These are phyloP conservation scores for Aspergillus floridensis DNA, from an alignment of 2,329 filamentous ascomycete genomes.

Conservation along the genomic window DNA sequence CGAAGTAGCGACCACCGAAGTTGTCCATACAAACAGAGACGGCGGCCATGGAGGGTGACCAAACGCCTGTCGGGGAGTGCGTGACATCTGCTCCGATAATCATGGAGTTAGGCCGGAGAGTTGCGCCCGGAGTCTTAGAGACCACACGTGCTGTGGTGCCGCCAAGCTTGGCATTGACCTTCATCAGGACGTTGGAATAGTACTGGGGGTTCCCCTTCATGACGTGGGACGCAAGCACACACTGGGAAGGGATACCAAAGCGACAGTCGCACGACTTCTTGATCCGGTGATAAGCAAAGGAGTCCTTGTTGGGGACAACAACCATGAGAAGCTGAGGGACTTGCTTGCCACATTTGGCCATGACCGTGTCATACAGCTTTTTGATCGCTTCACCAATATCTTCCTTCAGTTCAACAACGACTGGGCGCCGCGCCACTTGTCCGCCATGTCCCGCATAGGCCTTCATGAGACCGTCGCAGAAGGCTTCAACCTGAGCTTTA, in stretches of 20 bases:
- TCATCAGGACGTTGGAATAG: conserved; percentile 91
- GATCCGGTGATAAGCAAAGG: conserved; percentile 73
- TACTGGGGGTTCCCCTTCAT: conserved; percentile 73
- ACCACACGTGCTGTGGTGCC: conserved; percentile 65
- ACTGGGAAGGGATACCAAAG: conserved; percentile 79
- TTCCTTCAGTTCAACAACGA: conserved; percentile 41
- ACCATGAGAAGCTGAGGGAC: conserved; percentile 75
- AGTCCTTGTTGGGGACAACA: conserved; percentile 69
- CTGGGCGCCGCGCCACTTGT: conserved; percentile 46
- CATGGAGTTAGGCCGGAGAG: conserved; percentile 58
- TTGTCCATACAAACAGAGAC: conserved; percentile 78
- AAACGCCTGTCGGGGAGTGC: conserved; percentile 69
- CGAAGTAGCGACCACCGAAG: conserved; percentile 71
- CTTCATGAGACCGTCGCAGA: conserved; percentile 60
- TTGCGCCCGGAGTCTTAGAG: conserved; percentile 40
- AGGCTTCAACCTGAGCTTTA: conserved; percentile 48
- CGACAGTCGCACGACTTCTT: conserved; percentile 89
- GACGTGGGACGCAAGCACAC: conserved; percentile 71
- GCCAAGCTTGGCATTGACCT: conserved; percentile 93
- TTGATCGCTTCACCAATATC: conserved; percentile 56
- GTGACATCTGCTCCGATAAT: conserved; percentile 91
- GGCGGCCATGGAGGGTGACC: conserved; percentile 74
- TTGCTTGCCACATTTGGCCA: conserved; percentile 52
- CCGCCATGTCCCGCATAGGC: conserved; percentile 64
- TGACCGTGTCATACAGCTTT: conserved; percentile 55